A percentile compares a stretch with the other conserved stretches of the same genome.
phyloP scores from a whole-genome alignment of 768 basidiomycete genomes.

The Gymnopilus dilepis region DNA sequence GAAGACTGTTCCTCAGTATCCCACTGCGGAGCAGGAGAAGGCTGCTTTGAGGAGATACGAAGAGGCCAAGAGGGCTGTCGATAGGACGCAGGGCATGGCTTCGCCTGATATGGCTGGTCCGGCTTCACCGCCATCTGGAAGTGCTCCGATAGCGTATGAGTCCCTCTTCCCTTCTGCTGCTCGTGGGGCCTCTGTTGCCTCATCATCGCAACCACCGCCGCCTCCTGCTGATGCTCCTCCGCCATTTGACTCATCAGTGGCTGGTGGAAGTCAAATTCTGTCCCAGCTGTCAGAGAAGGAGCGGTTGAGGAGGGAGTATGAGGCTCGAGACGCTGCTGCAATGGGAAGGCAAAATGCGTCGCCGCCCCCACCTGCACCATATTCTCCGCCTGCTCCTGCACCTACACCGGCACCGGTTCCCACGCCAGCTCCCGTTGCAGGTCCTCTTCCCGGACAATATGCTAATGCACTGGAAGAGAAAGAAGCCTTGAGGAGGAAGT shows the following conservation, averaged over 20 bases:
- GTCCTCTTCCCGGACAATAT: slow-evolving; percentile 30
- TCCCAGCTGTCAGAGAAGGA: slow-evolving; percentile 71
- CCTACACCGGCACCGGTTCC: slow-evolving; percentile 21
- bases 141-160: slow-evolving; percentile 65
- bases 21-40: slow-evolving; percentile 77
- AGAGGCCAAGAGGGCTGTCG: slow-evolving; percentile 74
- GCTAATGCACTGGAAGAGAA: slow-evolving; percentile 51
- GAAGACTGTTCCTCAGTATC: slow-evolving; percentile 51
- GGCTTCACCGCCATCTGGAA: slow-evolving; percentile 18
- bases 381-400: slow-evolving; percentile 29
- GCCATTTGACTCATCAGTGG: slow-evolving; percentile 50
- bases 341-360: slow-evolving; percentile 30
- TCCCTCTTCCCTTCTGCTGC: slow-evolving; percentile 52
- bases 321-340: slow-evolving; percentile 68
- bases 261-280: slow-evolving; percentile 40
- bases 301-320: slow-evolving; percentile 63
- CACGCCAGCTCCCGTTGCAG: slow-evolving; percentile 21
- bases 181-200: slow-evolving; percentile 22
- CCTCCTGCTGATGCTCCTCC: slow-evolving; percentile 48
- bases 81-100: slow-evolving; percentile 49
- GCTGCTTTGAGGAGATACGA: slow-evolving; percentile 69
- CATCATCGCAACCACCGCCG: slow-evolving; percentile 36
- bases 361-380: slow-evolving; percentile 20
- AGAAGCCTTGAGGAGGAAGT: slow-evolving; percentile 57
- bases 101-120: neutral